A percentile compares a stretch with the other conserved stretches of the same genome.
Conservation (phyloP, 306 rosid species). For the Cicer judaicum region DNA sequence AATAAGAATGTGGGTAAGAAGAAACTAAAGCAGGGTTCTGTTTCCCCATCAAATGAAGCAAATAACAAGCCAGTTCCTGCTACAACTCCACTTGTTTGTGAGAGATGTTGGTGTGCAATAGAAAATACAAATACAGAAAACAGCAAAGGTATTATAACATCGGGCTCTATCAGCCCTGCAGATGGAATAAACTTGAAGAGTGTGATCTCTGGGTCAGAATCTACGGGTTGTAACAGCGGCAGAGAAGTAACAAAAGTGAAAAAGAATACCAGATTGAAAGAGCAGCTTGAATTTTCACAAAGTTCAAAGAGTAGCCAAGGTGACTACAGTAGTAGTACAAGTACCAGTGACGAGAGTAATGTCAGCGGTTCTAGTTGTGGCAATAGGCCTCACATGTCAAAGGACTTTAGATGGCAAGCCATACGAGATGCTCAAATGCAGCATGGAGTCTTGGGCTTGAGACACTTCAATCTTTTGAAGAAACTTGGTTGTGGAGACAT, state of each 20-base stretch:
- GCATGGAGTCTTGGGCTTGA: constrained; percentile 76
- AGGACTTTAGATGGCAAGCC: constrained; percentile 96
- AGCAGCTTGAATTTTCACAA: constrained; percentile 89
- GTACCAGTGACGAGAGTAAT: constrained; percentile 94
- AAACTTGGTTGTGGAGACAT: constrained; percentile 99
- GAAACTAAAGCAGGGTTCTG: constrained; percentile 72
- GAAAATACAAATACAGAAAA: constrained; percentile 54
- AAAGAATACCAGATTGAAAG: constrained; percentile 59
- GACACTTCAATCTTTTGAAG: constrained; percentile 90
- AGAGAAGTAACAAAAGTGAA: constrained; percentile 58
- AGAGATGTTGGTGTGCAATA: constrained; percentile 85
- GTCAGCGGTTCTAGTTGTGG: constrained; percentile 85
- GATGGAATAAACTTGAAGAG: constrained; percentile 52
- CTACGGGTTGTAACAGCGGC: constrained; percentile 49
- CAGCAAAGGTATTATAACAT: constrained; percentile 48
- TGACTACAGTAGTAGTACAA: constrained; percentile 92
- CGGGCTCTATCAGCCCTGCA: constrained; percentile 46
- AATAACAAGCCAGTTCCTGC: constrained; percentile 55
- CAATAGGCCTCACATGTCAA: constrained; percentile 98
- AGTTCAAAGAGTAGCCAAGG: constrained; percentile 98
- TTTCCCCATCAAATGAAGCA: constrained; percentile 54
- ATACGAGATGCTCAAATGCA: constrained; percentile 69
- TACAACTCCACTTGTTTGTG: constrained; percentile 71
- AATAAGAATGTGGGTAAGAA: constrained; percentile 70
- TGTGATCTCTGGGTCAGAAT: constrained; percentile 44